Percentiles rank a stretch among this genome's conserved stretches.
phyloP scores from a whole-genome alignment of 306 rosid genomes.

The Lathyrus aphaca region DNA sequence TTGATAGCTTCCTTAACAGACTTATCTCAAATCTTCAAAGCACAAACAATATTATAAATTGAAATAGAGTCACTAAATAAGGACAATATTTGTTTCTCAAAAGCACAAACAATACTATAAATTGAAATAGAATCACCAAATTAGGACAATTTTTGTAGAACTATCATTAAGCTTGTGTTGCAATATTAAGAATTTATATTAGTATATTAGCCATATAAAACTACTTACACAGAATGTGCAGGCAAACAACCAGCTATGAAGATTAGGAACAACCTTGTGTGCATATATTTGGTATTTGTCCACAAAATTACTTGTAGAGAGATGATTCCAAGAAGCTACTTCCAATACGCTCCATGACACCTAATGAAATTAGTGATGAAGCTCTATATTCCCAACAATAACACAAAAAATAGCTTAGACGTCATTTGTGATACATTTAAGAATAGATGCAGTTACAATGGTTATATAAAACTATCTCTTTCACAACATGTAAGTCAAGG shows the following conservation, averaged over 20 bases:
- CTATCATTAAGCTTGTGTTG: too few species aligned
- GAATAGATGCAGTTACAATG: background rate
- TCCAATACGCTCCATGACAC: conserved; percentile 72
- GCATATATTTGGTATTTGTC: conserved; percentile 88
- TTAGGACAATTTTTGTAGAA: too few species aligned
- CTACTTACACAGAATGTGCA: background rate
- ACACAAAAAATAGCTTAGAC: conserved; percentile 37
- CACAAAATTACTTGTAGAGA: conserved; percentile 82
- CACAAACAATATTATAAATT: too few species aligned
- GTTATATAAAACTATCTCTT: conserved; percentile 47
- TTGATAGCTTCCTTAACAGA: too few species aligned
- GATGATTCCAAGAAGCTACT: conserved; percentile 72
- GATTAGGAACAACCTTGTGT: conserved; percentile 64
- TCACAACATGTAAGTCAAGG: conserved; percentile 70
- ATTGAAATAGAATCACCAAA: too few species aligned
- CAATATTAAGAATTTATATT: too few species aligned
- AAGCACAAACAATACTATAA: too few species aligned
- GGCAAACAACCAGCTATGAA: conserved; percentile 3
- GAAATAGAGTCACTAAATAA: too few species aligned
- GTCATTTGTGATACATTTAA: conserved; percentile 14
- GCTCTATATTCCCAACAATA: conserved; percentile 79
- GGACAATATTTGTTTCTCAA: too few species aligned
- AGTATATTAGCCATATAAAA: background rate
- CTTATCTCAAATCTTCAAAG: too few species aligned
- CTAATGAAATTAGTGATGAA: conserved; percentile 62